Percentiles rank a stretch among this genome's conserved stretches.
Evolutionary conservation across 352 stramenopile genomes (phyloP).

Genomic region (Elongisporangium senticosum): DNA sequence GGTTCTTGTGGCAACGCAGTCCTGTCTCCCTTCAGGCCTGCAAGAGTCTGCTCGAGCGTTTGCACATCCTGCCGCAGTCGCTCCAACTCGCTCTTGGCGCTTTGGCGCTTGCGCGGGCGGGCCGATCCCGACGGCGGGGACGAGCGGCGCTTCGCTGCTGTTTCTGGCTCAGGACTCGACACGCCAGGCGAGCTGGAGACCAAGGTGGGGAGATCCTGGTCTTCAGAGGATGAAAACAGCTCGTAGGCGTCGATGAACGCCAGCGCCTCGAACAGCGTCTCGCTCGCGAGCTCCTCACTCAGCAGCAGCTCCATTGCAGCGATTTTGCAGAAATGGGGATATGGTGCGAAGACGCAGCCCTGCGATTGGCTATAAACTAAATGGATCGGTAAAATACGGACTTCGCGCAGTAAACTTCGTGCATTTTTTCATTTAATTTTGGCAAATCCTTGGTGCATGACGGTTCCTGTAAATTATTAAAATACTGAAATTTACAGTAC

Average conservation of each 20-base stretch:
- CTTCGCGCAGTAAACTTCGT: neutral
- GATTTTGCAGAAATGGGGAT: no score
- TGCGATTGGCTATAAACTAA: neutral
- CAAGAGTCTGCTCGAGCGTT: neutral
- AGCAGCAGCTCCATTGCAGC: neutral
- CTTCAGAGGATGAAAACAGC: neutral
- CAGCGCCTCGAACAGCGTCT: slow-evolving; percentile 27
- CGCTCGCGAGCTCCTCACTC: slow-evolving; percentile 8
- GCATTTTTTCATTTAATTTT: no score
- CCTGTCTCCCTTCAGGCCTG: neutral
- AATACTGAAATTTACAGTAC: no score
- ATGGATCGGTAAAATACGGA: neutral
- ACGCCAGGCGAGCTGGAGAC: neutral
- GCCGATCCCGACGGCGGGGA: neutral
- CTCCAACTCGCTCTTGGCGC: neutral
- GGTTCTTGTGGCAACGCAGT: neutral
- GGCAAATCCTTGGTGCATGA: no score
- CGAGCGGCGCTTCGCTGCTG: neutral
- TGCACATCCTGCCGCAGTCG: neutral
- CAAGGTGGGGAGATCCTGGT: neutral
- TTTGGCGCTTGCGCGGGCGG: neutral
- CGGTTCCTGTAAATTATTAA: no score
- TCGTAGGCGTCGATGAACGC: slow-evolving; percentile 32
- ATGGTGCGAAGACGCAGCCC: no score
- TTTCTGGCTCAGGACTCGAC: neutral